These are phyloP conservation scores for Cadophora sp. DNA, from an alignment of 2,329 filamentous ascomycete species.

Conservation along the genomic window DNA sequence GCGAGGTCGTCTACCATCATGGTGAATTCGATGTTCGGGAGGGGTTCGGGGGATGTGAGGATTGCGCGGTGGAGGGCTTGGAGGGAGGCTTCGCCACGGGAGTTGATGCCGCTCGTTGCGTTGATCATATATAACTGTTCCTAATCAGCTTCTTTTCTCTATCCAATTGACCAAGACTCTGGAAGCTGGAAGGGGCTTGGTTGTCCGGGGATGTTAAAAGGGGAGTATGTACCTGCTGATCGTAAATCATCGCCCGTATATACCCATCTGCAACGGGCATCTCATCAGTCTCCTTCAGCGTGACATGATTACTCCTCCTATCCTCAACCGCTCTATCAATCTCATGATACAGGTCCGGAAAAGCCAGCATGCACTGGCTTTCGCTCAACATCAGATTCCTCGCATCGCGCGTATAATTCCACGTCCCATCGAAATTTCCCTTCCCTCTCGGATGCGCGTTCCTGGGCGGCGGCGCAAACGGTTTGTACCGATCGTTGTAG, in stretches of 20 bases:
- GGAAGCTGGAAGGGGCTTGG: too few relatives aligned
- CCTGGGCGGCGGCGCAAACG: conserved; percentile 20
- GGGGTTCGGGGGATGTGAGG: conserved; percentile 41
- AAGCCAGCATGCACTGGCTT: conserved; percentile 13
- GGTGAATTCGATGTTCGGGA: conserved; percentile 49
- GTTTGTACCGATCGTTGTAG: conserved; percentile 7
- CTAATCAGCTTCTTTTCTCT: not conserved
- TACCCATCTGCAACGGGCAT: conserved; percentile 21
- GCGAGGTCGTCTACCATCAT: conserved; percentile 42
- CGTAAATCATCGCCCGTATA: conserved; percentile 33
- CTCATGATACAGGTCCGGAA: conserved; percentile 21
- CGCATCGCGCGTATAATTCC: conserved; percentile 20
- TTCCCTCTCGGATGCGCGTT: conserved; percentile 12
- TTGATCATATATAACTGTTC: conserved; percentile 46
- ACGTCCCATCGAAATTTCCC: conserved; percentile 17
- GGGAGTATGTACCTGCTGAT: conserved; percentile 31
- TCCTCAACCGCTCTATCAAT: conserved; percentile 28
- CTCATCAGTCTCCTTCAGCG: conserved; percentile 30
- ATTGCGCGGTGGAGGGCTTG: conserved; percentile 48
- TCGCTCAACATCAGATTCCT: conserved; percentile 20
- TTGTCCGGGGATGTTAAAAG: not conserved
- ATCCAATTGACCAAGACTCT: too few relatives aligned
- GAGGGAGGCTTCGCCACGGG: conserved; percentile 44
- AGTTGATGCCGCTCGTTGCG: conserved; percentile 34
- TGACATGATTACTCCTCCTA: conserved; percentile 21